Conservation (phyloP, 2,329 filamentous ascomycete genomes). For the Neurospora crassa region DNA sequence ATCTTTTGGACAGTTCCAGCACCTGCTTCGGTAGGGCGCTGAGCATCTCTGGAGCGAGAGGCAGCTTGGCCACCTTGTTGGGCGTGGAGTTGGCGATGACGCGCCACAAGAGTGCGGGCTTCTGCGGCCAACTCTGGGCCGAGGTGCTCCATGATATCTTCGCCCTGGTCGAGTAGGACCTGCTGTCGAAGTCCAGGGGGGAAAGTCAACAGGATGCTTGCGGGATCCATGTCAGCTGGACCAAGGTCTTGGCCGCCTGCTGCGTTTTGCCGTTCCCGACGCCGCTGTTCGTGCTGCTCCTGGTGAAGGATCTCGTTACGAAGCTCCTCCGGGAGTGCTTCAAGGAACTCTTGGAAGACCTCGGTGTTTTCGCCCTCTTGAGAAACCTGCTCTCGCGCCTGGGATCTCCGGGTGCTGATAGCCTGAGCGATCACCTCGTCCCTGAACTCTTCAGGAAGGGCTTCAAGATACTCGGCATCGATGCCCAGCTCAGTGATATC, state of each 20-base stretch:
- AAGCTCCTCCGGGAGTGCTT: conserved; percentile 83
- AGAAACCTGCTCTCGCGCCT: conserved; percentile 59
- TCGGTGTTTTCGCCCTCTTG: conserved; percentile 67
- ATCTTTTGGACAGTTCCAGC: conserved; percentile 45
- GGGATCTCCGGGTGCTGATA: conserved; percentile 70
- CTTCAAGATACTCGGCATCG: conserved; percentile 86
- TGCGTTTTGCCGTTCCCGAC: conserved; percentile 64
- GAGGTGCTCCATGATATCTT: conserved; percentile 73
- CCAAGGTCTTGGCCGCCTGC: conserved; percentile 41
- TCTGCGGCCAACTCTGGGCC: conserved; percentile 81
- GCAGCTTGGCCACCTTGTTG: not conserved
- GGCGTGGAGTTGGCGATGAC: conserved; percentile 16
- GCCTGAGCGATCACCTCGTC: conserved; percentile 94
- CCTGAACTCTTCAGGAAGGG: conserved; percentile 92
- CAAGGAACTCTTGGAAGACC: conserved; percentile 87
- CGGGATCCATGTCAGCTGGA: conserved; percentile 71
- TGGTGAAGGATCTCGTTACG: conserved; percentile 84
- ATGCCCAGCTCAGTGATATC: conserved; percentile 94
- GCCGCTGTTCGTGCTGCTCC: conserved; percentile 79
- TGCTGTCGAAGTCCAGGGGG: conserved; percentile 76
- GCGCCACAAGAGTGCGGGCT: conserved; percentile 58
- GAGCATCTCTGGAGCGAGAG: conserved; percentile 8
- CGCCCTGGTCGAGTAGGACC: conserved; percentile 84
- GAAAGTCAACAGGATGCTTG: conserved; percentile 85
- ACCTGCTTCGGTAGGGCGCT: conserved; percentile 19